Evolutionary conservation across 2,329 filamentous ascomycete genomes (phyloP).

Genomic region (Penicillium sp.): DNA sequence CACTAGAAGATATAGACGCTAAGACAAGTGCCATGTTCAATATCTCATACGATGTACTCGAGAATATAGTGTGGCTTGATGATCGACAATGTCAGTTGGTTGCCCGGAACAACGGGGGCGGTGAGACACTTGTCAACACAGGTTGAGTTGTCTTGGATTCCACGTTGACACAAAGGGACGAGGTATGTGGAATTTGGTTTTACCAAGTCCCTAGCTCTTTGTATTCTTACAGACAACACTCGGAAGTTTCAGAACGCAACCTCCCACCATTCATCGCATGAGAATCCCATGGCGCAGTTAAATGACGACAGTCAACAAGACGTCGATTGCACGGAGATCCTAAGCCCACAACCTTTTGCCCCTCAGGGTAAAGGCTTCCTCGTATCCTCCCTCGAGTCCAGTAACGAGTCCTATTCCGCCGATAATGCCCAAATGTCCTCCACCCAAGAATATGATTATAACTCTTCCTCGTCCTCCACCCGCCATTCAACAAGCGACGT

Average conservation of each 20-base stretch:
- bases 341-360: slow-evolving; percentile 24
- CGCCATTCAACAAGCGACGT: slow-evolving; percentile 31
- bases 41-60: background rate
- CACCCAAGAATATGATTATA: slow-evolving; percentile 33
- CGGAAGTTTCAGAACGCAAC: background rate
- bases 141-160: slow-evolving; percentile 1
- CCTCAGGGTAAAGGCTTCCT: slow-evolving; percentile 22
- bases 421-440: slow-evolving; percentile 21
- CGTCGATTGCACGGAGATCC: slow-evolving; percentile 18
- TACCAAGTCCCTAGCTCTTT: slow-evolving; percentile 4
- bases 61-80: background rate
- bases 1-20: rapidly evolving
- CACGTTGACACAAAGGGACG: slow-evolving; percentile 5
- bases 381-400: slow-evolving; percentile 20
- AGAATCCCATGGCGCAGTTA: slow-evolving; percentile 18
- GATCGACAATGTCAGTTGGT: slow-evolving; percentile 13
- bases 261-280: background rate
- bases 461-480: slow-evolving; percentile 36
- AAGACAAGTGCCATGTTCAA: background rate
- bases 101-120: slow-evolving; percentile 23
- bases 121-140: slow-evolving; percentile 20
- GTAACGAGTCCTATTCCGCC: background rate
- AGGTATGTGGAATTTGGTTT: background rate
- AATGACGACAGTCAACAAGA: slow-evolving; percentile 14
- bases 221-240: background rate